These are phyloP conservation scores for Exophiala oligosperma DNA, from an alignment of 2,329 filamentous ascomycete genomes.

Conservation along the genomic window DNA sequence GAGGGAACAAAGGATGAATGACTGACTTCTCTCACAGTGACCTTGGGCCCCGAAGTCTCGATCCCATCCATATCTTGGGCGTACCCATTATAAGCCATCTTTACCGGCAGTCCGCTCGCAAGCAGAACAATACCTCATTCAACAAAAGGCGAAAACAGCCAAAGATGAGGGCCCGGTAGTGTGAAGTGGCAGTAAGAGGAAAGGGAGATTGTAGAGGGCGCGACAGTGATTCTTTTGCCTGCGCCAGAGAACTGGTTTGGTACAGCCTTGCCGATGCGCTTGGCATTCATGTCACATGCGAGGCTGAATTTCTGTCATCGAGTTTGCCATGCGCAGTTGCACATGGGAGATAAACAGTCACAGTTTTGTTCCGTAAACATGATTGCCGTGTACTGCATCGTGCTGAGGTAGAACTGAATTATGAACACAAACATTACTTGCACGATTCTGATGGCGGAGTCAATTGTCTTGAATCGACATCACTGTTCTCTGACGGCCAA, in stretches of 20 bases:
- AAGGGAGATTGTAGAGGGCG: neutral
- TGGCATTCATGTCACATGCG: neutral
- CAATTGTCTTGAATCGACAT: too few species aligned
- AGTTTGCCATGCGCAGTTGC: neutral
- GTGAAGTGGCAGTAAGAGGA: neutral
- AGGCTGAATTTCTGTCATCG: neutral
- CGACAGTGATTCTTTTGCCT: neutral
- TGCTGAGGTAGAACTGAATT: too few species aligned
- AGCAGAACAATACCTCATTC: neutral
- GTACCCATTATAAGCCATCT: conserved; percentile 29
- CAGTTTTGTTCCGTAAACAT: too few species aligned
- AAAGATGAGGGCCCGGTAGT: neutral
- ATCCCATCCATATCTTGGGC: conserved; percentile 42
- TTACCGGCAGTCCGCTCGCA: neutral
- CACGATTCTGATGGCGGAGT: too few species aligned
- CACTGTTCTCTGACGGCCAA: too few species aligned
- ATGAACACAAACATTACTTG: too few species aligned
- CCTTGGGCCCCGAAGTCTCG: conserved; percentile 47
- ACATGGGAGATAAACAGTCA: too few species aligned
- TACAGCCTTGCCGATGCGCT: neutral
- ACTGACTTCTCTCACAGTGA: conserved; percentile 48
- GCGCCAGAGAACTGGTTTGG: neutral
- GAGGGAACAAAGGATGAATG: neutral
- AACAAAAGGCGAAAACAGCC: neutral
- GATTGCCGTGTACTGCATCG: too few species aligned